Evolutionary conservation across 805 yeast genomes (phyloP).

Genomic region (Candida cerambycidarum): DNA sequence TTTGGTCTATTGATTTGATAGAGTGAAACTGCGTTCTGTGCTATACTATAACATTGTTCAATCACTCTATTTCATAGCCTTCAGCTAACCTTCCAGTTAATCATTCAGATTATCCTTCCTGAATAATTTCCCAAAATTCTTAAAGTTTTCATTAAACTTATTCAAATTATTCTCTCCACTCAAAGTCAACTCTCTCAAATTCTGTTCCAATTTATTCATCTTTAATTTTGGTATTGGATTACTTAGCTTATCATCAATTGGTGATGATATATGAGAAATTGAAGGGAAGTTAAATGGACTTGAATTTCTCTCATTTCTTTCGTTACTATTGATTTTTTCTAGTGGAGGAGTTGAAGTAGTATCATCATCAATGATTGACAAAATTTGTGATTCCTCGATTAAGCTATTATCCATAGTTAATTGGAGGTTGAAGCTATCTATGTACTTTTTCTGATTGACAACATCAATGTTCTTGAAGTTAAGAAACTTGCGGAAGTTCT

Average conservation of each 20-base stretch:
- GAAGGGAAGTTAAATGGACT: slow-evolving; percentile 7
- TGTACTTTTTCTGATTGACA: slow-evolving; percentile 27
- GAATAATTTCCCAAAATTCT: slow-evolving; percentile 57
- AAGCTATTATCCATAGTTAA: slow-evolving; percentile 26
- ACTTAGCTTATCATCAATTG: slow-evolving; percentile 25
- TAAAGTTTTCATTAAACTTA: slow-evolving; percentile 65
- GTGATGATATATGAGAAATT: slow-evolving; percentile 7
- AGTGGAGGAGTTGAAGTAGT: neutral
- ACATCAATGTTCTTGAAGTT: slow-evolving; percentile 56
- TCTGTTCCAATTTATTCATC: slow-evolving; percentile 46
- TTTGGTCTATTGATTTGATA: too few relatives aligned
- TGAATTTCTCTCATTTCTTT: neutral
- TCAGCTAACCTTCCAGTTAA: too few relatives aligned
- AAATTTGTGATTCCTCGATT: slow-evolving; percentile 28
- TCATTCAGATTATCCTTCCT: slow-evolving; percentile 29
- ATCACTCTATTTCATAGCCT: too few relatives aligned
- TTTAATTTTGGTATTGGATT: slow-evolving; percentile 17
- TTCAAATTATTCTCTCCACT: slow-evolving; percentile 61
- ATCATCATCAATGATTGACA: slow-evolving; percentile 32
- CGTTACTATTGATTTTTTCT: neutral
- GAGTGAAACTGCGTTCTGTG: too few relatives aligned
- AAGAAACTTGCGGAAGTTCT: slow-evolving; percentile 65
- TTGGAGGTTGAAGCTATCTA: slow-evolving; percentile 39
- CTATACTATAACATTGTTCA: too few relatives aligned
- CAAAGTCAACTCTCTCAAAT: slow-evolving; percentile 45